A percentile compares a stretch with the other conserved stretches of the same genome.
These are phyloP conservation scores for Neopestalotiopsis sp. DNA, from an alignment of 2,329 filamentous ascomycete species.

Conservation along the genomic window DNA sequence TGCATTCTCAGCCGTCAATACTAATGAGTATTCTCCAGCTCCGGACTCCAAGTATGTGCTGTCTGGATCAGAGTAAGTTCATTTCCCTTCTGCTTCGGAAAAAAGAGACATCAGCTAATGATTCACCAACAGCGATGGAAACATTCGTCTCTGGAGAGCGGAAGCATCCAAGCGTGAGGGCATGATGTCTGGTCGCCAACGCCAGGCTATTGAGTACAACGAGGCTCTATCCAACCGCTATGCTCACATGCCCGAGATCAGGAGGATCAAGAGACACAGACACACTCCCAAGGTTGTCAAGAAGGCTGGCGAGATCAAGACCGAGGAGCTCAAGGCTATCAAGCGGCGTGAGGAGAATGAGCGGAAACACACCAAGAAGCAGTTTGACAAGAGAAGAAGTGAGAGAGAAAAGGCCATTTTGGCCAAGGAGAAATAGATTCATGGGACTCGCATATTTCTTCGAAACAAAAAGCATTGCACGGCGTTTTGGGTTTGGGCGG, in stretches of 20 bases:
- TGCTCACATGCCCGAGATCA: constrained; percentile 95
- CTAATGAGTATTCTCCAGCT: constrained; percentile 67
- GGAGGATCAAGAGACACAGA: constrained; percentile 86
- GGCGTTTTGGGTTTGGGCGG: constrained; percentile 13
- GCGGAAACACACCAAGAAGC: constrained; percentile 87
- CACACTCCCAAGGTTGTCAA: constrained; percentile 93
- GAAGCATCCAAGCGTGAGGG: constrained; percentile 84
- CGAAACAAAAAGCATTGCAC: constrained; percentile 14
- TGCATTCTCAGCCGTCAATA: constrained; percentile 30
- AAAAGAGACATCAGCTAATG: no score
- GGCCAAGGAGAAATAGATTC: constrained; percentile 59
- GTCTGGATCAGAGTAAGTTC: constrained; percentile 73
- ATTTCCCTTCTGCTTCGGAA: no score
- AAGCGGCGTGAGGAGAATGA: constrained; percentile 95
- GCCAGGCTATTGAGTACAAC: constrained; percentile 92
- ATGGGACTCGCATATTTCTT: not conserved
- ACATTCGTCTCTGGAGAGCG: constrained; percentile 87
- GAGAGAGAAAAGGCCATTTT: constrained; percentile 95
- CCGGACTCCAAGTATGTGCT: constrained; percentile 90
- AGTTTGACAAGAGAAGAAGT: constrained; percentile 72
- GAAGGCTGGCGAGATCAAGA: constrained; percentile 96
- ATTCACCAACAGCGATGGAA: constrained; percentile 55
- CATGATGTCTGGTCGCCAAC: constrained; percentile 82
- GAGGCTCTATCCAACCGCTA: constrained; percentile 83
- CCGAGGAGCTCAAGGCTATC: constrained; percentile 83